phyloP scores from a whole-genome alignment of 140 eudicot species.

The Stevia rebaudiana region DNA sequence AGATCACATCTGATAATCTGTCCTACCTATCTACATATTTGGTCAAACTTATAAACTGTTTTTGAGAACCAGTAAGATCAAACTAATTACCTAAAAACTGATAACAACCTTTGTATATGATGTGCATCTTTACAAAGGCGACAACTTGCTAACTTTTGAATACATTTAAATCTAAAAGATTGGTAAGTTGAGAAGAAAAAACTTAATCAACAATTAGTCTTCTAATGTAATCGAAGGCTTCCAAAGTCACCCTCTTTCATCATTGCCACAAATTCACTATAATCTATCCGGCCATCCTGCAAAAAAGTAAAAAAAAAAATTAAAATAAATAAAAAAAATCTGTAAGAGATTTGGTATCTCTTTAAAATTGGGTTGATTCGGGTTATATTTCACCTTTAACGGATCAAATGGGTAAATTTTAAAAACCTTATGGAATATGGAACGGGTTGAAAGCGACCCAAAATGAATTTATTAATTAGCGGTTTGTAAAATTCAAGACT shows the following conservation, averaged over 20 bases:
- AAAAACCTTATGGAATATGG: not conserved
- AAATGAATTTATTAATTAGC: not conserved
- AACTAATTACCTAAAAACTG: slow-evolving; percentile 19
- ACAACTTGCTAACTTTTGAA: slow-evolving; percentile 11
- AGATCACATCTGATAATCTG: slow-evolving; percentile 1
- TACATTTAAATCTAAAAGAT: not conserved
- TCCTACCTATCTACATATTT: slow-evolving; percentile 3
- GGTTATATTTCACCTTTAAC: not conserved
- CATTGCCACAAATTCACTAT: slow-evolving; percentile 85
- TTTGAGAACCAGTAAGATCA: slow-evolving; percentile 1
- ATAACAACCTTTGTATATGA: not conserved
- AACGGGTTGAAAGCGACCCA: not conserved
- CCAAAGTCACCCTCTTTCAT: slow-evolving; percentile 75
- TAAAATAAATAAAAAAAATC: too few relatives aligned
- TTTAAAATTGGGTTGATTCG: not conserved
- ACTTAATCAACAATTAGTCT: slow-evolving; percentile 21
- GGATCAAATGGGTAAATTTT: not conserved
- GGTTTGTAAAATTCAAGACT: not conserved
- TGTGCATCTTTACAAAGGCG: slow-evolving; percentile 32
- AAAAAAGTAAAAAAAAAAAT: not conserved
- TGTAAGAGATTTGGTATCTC: not conserved
- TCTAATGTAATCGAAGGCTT: slow-evolving; percentile 28
- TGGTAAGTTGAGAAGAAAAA: not conserved
- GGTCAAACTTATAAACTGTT: not conserved
- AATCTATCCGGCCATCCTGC: slow-evolving; percentile 83